These are phyloP conservation scores for Pseudoturritis turrita DNA, from an alignment of 345 rosid species.

Conservation along the genomic window DNA sequence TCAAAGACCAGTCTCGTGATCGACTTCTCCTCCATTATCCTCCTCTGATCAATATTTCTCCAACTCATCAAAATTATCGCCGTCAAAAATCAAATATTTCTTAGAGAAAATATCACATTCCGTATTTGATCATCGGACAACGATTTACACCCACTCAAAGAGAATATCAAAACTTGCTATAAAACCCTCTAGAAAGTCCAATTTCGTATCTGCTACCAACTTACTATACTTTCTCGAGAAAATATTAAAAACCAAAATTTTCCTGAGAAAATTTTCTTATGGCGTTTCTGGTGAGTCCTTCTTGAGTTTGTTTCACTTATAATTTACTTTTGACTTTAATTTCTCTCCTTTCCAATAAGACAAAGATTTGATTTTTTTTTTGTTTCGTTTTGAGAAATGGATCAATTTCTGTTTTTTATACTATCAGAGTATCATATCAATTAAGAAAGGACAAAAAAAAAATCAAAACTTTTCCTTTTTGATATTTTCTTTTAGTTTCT, in stretches of 20 bases:
- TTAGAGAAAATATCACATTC: slow-evolving; percentile 5
- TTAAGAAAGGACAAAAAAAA: not conserved
- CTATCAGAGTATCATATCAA: not conserved
- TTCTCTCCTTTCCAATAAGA: slow-evolving; percentile 2
- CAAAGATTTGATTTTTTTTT: not conserved
- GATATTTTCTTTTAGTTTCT: not conserved
- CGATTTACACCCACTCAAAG: slow-evolving; percentile 15
- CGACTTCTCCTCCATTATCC: slow-evolving; percentile 15
- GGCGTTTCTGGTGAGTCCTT: slow-evolving; percentile 20
- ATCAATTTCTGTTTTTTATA: not conserved
- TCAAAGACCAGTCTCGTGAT: too few relatives aligned
- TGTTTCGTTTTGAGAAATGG: not conserved
- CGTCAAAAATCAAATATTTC: slow-evolving; percentile 2
- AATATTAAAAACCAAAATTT: not conserved
- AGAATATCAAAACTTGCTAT: not conserved
- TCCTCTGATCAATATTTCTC: slow-evolving; percentile 19
- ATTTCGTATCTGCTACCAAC: slow-evolving; percentile 9
- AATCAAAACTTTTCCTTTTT: not conserved
- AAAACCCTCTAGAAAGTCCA: not conserved
- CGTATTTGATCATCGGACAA: slow-evolving; percentile 10
- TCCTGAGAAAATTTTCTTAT: not conserved
- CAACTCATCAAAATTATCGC: slow-evolving; percentile 18
- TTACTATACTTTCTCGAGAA: not conserved
- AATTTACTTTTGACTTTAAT: not conserved
- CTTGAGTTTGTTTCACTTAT: not conserved